Evolutionary conservation across 805 yeast genomes (phyloP), one percentile per base, ranked within the genome.

Genomic region (Suhomyces xylopsoci): DNA sequence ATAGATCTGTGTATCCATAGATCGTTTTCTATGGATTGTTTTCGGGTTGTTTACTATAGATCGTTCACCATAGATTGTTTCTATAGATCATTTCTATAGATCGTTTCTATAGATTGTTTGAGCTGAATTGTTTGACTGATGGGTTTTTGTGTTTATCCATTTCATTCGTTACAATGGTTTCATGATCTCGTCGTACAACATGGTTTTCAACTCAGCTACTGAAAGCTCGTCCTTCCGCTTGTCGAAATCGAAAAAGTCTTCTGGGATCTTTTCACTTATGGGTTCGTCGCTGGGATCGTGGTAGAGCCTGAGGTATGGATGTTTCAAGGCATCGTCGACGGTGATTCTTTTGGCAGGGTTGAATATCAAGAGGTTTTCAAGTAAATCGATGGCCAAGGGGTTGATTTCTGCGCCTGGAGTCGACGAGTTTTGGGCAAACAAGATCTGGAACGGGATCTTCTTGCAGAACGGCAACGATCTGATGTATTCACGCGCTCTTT

Each of bases 271-370:
- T 17, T 83, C 82, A 34, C 94, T 91, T 38, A 77, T 78, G 0
- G 98, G 98, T 70, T 93, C 98, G 67, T 93, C 98, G 51, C 81
- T 83, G 3, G 97, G 96, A 64, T 93, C 98, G 68, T 93, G 98
- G 70, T 93, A 93, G n/a, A 88, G 81, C 48, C 79, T 72, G 66
- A 96, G 85, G 88, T 97, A 94, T 47, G 89, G 90, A 67, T 90
- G 96, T 54, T 79, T 77, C 58, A 90, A 75, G 0, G 96, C 94
- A 56, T 87, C 86, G 53, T 78, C 80, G 4, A 93, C 96, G 1
- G 89, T 81, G 50, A 88, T 82, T 58, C 96, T 75, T 62, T 84
- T 77, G 2, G 76, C 65, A 1, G 96, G 96, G 62, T 89, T 90
- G 60, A 85, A 85, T 26, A 80, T 83, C 55, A 90, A 81, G 62